Evolutionary conservation across 225 moss, liverwort and hornwort species (phyloP).

Genomic region (Thuidium tamariscinum): DNA sequence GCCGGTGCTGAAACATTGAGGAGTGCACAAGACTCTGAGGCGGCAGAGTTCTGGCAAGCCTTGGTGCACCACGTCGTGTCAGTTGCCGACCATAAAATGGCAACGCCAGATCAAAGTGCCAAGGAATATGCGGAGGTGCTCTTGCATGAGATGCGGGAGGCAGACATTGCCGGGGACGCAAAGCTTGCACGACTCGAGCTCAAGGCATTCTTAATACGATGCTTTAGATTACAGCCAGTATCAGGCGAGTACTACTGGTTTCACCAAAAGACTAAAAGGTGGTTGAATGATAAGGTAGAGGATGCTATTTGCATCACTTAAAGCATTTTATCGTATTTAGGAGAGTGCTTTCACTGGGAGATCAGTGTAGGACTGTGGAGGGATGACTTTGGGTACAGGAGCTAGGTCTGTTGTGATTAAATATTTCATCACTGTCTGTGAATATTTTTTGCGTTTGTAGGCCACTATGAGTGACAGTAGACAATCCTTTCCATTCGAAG

Average conservation of each 20-base stretch:
- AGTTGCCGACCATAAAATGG: conserved; percentile 47
- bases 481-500: neutral
- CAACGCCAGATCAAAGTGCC: conserved; percentile 32
- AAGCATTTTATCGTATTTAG: neutral
- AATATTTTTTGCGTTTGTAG: neutral
- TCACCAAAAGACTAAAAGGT: neutral
- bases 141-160: conserved; percentile 6
- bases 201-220: neutral
- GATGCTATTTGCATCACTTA: neutral
- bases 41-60: conserved; percentile 48
- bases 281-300: neutral
- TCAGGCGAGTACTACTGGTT: neutral
- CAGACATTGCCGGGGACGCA: neutral
- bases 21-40: conserved; percentile 27
- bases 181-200: neutral
- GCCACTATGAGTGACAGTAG: neutral
- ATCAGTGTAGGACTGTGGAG: too few species aligned
- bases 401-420: neutral
- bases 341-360: neutral
- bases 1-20: neutral
- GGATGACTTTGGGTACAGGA: neutral
- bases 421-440: too few species aligned
- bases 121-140: conserved; percentile 26
- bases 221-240: neutral
- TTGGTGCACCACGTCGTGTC: conserved; percentile 44